Base-by-base conservation (phyloP, 2,329 filamentous ascomycete species). In the Juglanconis sp. region DNA sequence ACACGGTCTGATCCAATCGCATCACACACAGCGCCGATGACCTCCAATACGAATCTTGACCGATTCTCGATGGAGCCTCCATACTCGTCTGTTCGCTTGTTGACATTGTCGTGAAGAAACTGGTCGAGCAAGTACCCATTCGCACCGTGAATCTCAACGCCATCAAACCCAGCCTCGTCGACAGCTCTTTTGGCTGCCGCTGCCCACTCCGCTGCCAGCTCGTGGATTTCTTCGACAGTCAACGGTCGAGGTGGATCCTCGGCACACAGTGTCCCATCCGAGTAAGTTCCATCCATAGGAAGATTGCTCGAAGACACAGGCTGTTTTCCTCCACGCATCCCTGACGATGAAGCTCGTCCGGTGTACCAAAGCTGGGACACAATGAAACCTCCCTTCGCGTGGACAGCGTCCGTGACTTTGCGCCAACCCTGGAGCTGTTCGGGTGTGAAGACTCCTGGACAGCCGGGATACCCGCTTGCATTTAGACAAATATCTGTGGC, bases 161-260 rank as follows among this genome's bases (percentile, higher is more conserved):
- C 86, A 66, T 94, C 90, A 36, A 88, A 88, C 0, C 90, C 90
- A 0, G 84, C 85, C 54, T 79, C 77, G 0, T 77, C 75, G 0
- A 90, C 71, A 0, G 88, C 82, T 9, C 84, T 78, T 64, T 78
- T 77, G 0, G 81, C 73, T 0, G 82, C 81, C 0, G 74, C 77
- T 0, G 78, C 81, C 70, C 81, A 91, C 0, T 83, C 83, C 0
- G 72, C 68, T 64, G 88, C 86, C 62, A 87, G 77, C 1, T 79
- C 71, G 52, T 85, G 74, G 55, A 93, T 92, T 32, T 92, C 88
- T 0, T 80, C 73, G 11, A 81, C 73, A 0, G 83, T 87, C 82
- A 93, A 84, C 4, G 81, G 84, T 56, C 81, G 83, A 1, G 88
- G 88, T 0, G 81, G 65, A n/a, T 63, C 47, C 3, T 59, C 59